These are phyloP conservation scores for Heritiera fomes DNA, from an alignment of 345 rosid species.

Conservation along the genomic window DNA sequence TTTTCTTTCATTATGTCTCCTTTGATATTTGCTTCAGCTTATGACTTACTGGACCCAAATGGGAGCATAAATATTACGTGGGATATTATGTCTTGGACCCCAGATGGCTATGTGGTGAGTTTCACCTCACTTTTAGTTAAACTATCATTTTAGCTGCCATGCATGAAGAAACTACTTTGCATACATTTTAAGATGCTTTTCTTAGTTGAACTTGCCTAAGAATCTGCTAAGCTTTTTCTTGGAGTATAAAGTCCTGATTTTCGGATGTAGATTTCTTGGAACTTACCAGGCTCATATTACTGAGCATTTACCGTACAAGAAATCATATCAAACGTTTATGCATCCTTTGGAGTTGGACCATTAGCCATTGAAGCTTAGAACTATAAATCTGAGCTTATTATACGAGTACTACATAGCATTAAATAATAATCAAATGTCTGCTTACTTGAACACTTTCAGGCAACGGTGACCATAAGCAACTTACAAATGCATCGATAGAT, in stretches of 20 bases:
- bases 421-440: neutral
- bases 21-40: conserved; percentile 28
- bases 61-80: conserved; percentile 71
- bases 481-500: conserved; percentile 61
- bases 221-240: too few species aligned
- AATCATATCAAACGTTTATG: too few species aligned
- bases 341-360: too few species aligned
- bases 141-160: neutral
- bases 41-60: conserved; percentile 65
- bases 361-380: too few species aligned
- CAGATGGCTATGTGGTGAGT: conserved; percentile 69
- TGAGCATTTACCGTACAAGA: too few species aligned
- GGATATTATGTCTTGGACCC: conserved; percentile 66
- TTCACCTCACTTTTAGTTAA: neutral
- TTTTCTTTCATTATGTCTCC: neutral
- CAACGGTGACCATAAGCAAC: conserved; percentile 57
- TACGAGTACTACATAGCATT: neutral
- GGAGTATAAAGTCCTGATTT: too few species aligned
- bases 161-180: too few species aligned
- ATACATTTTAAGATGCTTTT: too few species aligned
- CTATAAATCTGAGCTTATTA: too few species aligned
- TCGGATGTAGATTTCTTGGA: too few species aligned
- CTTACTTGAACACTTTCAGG: conserved; percentile 38
- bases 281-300: too few species aligned
- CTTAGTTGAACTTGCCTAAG: too few species aligned